Percentiles rank a stretch among this genome's conserved stretches.
Evolutionary conservation across 768 basidiomycete species (phyloP).

Genomic region (Xerocomus spinulosus): DNA sequence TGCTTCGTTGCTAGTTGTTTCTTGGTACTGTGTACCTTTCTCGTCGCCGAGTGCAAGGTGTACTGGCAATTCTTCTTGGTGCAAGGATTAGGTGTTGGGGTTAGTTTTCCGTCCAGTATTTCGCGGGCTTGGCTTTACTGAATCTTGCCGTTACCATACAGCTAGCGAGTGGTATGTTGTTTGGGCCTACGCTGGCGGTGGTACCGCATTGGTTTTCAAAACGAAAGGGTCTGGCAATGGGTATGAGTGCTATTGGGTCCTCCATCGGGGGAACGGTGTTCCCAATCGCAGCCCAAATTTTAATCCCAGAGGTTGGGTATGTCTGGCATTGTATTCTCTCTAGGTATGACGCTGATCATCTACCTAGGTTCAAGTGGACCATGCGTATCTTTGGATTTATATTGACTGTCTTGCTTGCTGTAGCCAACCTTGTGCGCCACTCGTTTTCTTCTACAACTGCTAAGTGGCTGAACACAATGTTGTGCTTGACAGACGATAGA

Average conservation of each 20-base stretch:
- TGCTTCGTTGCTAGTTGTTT: conserved; percentile 44
- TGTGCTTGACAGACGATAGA: conserved; percentile 24
- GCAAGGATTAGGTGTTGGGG: conserved; percentile 66
- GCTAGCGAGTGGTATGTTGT: conserved; percentile 52
- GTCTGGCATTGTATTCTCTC: conserved; percentile 12
- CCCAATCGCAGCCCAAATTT: conserved; percentile 54
- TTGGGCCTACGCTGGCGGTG: conserved; percentile 55
- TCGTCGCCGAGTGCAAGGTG: conserved; percentile 64
- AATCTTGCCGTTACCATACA: not conserved
- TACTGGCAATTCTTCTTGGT: conserved; percentile 80
- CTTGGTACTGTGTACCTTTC: conserved; percentile 53
- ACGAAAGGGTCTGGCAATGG: conserved; percentile 52
- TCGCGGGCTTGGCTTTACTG: not conserved
- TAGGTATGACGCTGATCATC: not conserved
- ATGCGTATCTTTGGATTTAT: conserved; percentile 68
- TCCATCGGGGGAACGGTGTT: conserved; percentile 66
- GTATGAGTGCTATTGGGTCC: conserved; percentile 59
- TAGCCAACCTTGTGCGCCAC: conserved; percentile 51
- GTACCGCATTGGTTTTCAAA: conserved; percentile 73
- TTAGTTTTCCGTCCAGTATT: conserved; percentile 28
- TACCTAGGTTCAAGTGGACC: conserved; percentile 71
- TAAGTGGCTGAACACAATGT: not conserved
- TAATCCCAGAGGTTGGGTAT: conserved; percentile 54
- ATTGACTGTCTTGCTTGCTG: conserved; percentile 45
- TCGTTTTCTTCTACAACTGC: not conserved